Evolutionary conservation across 768 basidiomycete species (phyloP), one percentile per base, ranked within the genome.

Genomic region (Phallus indusiatus): DNA sequence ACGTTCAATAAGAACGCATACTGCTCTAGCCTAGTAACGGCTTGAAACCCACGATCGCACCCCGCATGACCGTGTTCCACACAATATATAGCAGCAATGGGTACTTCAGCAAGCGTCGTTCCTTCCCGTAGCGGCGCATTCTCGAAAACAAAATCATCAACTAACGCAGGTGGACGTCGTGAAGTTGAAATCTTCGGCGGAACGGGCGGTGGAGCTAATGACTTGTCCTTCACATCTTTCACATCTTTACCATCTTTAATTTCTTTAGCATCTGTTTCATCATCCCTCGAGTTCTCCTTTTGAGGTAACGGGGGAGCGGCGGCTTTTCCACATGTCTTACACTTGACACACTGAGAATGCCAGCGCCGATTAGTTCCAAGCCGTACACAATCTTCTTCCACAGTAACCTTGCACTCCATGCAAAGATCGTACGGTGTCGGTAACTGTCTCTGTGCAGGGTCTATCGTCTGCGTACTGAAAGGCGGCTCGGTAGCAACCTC

Each of bases 1-100:
- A 98, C 96, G 68, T 97, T 97, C 55, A 99, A 76, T 59, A 99
- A 73, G 77, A 94, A 99, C 1, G 96, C 91, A 70, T 96, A 99
- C 69, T 99, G 96, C 75, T 99, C 96, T 63, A 99, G 73, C 59
- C 95, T 79, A 61, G 94, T 92, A 16, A 96, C 96, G 17, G 90
- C 79, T 67, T 90, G 88, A 72, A 98, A 97, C 11, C 94, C 93
- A 21, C 72, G 67, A 58, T 81, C 76, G 66, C 86, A 90, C 16
- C 79, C 80, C 24, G 73, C 65, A 67, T 85, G 83, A 8, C 79
- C 83, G 69, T 95, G 94, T 14, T 86, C 84, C 5, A 77, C 79
- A 70, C 95, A 98, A 61, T 84, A 80, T 62, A 92, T 83, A 53
- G 82, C 74, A 1, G 48, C 54, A 36, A 66, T 48, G 47, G 62